These are phyloP conservation scores for Tubosaeta sp. DNA, from an alignment of 768 basidiomycete genomes.

Conservation along the genomic window DNA sequence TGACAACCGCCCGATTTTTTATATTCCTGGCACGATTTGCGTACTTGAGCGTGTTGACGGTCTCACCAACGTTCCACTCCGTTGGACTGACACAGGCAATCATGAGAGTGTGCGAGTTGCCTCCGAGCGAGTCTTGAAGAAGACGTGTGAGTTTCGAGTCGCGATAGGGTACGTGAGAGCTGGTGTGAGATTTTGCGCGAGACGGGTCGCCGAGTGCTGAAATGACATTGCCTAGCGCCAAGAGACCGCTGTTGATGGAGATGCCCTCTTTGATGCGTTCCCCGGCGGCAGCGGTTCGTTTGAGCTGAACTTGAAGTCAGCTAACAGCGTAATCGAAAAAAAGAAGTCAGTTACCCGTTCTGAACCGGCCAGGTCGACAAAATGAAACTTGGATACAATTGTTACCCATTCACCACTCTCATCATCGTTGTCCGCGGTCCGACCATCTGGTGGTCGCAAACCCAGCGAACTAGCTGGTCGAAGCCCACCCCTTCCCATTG, in stretches of 20 bases:
- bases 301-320: slow-evolving; percentile 54
- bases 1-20: slow-evolving; percentile 89
- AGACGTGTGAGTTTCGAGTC: slow-evolving; percentile 94
- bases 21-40: slow-evolving; percentile 97
- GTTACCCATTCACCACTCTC: slow-evolving; percentile 83
- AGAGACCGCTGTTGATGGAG: slow-evolving; percentile 94
- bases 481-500: slow-evolving; percentile 66
- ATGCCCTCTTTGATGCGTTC: slow-evolving; percentile 99
- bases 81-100: slow-evolving; percentile 96
- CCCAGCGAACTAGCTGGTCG: slow-evolving; percentile 83
- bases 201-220: slow-evolving; percentile 94
- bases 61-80: slow-evolving; percentile 93
- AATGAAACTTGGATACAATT: slow-evolving; percentile 94
- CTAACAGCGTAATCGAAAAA: slow-evolving; percentile 3
- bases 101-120: slow-evolving; percentile 98
- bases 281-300: slow-evolving; percentile 92
- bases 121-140: slow-evolving; percentile 82
- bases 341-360: slow-evolving; percentile 61
- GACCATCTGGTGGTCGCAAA: slow-evolving; percentile 49
- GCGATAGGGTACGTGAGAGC: slow-evolving; percentile 92
- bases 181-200: slow-evolving; percentile 76
- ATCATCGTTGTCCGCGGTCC: slow-evolving; percentile 43
- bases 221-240: slow-evolving; percentile 97
- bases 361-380: slow-evolving; percentile 95
- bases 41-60: slow-evolving; percentile 93